Base-by-base conservation (phyloP, 805 yeast genomes). In the Kodamaea sagamina region DNA sequence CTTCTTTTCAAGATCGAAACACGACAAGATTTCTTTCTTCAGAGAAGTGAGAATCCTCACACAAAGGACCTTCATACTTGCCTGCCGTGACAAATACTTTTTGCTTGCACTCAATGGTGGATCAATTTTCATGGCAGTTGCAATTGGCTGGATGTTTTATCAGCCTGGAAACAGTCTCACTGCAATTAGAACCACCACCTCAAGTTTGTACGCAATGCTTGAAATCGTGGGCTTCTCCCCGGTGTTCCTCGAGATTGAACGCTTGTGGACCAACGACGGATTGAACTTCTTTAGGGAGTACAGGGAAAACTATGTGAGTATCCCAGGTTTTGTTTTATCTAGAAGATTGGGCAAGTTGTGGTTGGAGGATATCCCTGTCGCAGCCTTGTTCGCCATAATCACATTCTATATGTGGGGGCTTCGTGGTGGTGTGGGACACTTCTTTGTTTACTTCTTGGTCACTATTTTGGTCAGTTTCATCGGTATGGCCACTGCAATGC, bases 401-500 rank as follows among this genome's bases (percentile, higher is more conserved):
- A 53, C 63, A 5, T 59, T 55, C 46, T 59, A 57, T 41, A 58
- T 59, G 62, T 52, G 58, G 57, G 63, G 62, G 4, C 47, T 59
- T 31, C 41, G 63, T 12, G 50, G 52, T 13, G 54, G 58, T 15
- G 59, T 49, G 2, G 50, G 51, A 3, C 58, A 44, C 31, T 88
- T 84, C 55, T 84, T 83, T 49, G 70, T 78, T 2, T 88, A 74
- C 60, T 84, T 84, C 59, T 73, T 81, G 3, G 73, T 79, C 5
- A 68, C 72, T 7, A 57, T 87, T n/a, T 51, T 87, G 21, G 74
- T 73, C 13, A 82, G 81, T 44, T 63, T 81, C 49, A 70, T 73
- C 39, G 74, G 84, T 8, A 75, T 83, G 67, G 67, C 80, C 4
- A 62, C 74, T 48, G 86, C 85, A 0, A 71, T 75, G 54, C 51